Evolutionary conservation across 352 stramenopile genomes (phyloP), one percentile per base, ranked within the genome.

Genomic region (Pythium brachiatum): DNA sequence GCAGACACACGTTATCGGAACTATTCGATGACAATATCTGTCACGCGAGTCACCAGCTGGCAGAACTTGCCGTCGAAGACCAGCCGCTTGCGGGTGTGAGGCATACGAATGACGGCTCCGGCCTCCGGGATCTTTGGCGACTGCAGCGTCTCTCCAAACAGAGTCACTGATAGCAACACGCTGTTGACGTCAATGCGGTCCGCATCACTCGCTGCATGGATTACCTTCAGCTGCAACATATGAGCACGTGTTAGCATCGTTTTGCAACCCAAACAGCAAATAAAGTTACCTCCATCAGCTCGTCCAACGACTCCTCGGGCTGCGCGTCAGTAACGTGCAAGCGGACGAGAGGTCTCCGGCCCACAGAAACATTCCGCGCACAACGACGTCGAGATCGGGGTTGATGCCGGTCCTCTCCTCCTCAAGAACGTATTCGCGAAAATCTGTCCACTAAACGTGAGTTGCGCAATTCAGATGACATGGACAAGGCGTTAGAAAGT

Each of bases 291-390:
- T 68, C 53, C 2, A 34, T 12, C 9, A 68, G 53, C 23, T 68
- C 61, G 0, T 62, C 61, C 15, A 62, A 13, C 1, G 61, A 36
- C 26, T 68, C 53, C 0, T 26, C 53, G 11, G 61, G 61, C 3
- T 57, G 43, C 0, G 61, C 27, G 29, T 68, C 61, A 1, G 44
- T 68, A 1, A 68, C 2, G 20, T 68, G 61, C 2, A 68, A 32
- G 18, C 53, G 61, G 13, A 68, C 26, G 2, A 62, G 21, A n/a
- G 26, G 5, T 32, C 52, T 12, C 1, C n/a, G n/a, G 34, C 50
- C 59, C 60, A 61, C 0, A 67, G 6, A 2, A 67, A 18, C 3
- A 15, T 60, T 1, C 39, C 60, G 1, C 2, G 7, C 1, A 67
- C 46, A 20, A 67, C 20, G 1, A 67, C 52, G 6, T 67, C 53